These are phyloP conservation scores for Pythium dissotocum DNA, from an alignment of 352 stramenopile genomes.

Conservation along the genomic window DNA sequence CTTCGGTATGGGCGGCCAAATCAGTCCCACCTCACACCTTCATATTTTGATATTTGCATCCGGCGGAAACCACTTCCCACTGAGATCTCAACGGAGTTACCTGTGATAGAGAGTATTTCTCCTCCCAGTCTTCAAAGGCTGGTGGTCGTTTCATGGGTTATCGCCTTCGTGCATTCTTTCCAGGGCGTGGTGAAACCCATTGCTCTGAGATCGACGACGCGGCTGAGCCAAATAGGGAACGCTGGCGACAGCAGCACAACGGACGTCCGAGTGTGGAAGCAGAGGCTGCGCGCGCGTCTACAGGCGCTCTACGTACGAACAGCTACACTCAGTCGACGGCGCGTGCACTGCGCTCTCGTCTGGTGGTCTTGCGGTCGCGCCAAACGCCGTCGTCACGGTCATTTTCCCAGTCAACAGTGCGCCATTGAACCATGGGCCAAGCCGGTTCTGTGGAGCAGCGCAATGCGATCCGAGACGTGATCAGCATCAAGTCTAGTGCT, in stretches of 20 bases:
- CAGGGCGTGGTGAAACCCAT: constrained; percentile 26
- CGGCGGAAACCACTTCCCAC: background rate
- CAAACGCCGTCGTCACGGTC: background rate
- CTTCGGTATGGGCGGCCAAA: constrained; percentile 10
- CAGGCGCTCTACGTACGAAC: background rate
- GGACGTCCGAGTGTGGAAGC: constrained; percentile 13
- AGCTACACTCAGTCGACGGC: background rate
- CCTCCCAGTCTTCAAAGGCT: background rate
- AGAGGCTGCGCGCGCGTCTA: background rate
- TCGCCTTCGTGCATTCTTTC: constrained; percentile 7
- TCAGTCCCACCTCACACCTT: constrained; percentile 22
- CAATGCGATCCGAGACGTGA: constrained; percentile 73
- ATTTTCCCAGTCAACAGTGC: background rate
- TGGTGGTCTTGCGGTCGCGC: constrained; percentile 1
- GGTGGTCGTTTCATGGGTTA: constrained; percentile 27
- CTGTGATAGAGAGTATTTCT: constrained; percentile 12
- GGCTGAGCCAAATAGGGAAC: constrained; percentile 19
- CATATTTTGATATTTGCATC: background rate
- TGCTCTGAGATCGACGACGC: background rate
- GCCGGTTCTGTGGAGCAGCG: constrained; percentile 79
- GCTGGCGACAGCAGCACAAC: constrained; percentile 19
- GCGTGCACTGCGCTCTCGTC: background rate
- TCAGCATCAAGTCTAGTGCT: constrained; percentile 43
- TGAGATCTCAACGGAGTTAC: background rate
- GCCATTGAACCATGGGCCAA: constrained; percentile 56